Conservation (phyloP, 352 stramenopile species). For the Pythium aristosporum region DNA sequence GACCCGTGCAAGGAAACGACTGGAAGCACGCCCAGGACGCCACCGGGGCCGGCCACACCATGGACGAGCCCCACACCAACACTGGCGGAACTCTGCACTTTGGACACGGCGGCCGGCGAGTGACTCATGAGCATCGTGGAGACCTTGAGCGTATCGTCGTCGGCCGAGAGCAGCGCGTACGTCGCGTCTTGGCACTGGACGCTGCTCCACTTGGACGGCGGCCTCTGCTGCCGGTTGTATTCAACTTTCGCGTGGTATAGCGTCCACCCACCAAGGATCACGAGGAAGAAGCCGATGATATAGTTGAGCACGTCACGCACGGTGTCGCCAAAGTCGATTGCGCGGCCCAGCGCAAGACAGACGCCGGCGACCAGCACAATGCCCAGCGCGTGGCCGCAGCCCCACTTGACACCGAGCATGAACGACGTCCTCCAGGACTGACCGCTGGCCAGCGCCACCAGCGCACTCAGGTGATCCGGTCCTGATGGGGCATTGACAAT, state of each 20-base stretch:
- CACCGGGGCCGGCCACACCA: conserved; percentile 77
- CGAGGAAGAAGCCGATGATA: conserved; percentile 56
- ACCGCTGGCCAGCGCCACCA: conserved; percentile 81
- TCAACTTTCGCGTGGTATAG: conserved; percentile 38
- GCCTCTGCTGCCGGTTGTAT: conserved; percentile 30
- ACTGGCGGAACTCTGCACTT: conserved; percentile 33
- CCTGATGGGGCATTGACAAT: conserved; percentile 34
- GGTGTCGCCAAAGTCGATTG: conserved; percentile 32
- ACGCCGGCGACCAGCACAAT: conserved; percentile 63
- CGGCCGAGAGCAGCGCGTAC: conserved; percentile 39
- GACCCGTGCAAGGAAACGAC: conserved; percentile 67
- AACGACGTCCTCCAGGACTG: conserved; percentile 64
- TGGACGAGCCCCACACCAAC: conserved; percentile 81
- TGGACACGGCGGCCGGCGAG: conserved; percentile 2
- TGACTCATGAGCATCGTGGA: conserved; percentile 24
- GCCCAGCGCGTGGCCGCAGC: conserved; percentile 84
- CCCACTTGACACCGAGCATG: conserved; percentile 84
- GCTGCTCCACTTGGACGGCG: conserved; percentile 46
- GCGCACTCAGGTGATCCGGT: conserved; percentile 86
- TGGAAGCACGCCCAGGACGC: conserved; percentile 82
- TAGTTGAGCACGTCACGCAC: conserved; percentile 52
- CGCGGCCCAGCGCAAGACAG: conserved; percentile 51
- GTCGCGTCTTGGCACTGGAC: conserved; percentile 57
- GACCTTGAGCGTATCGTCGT: conserved; percentile 17
- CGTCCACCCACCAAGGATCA: conserved; percentile 61